These are phyloP conservation scores for Xylaria longipes DNA, from an alignment of 495 filamentous ascomycete species.

Conservation along the genomic window DNA sequence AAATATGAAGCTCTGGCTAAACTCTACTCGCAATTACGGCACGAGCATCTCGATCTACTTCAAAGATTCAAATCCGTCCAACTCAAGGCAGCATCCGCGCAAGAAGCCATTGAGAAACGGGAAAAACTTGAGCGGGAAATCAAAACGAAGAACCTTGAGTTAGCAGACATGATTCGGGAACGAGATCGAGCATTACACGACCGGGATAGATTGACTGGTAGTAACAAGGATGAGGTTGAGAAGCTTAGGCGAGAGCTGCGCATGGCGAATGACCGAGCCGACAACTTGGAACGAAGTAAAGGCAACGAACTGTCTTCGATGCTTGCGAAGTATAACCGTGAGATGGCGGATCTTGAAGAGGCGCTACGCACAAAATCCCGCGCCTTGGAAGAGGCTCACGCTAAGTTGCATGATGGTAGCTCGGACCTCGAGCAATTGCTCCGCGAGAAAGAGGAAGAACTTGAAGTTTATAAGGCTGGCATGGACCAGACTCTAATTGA, in stretches of 20 bases:
- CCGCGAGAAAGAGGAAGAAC: constrained; percentile 93
- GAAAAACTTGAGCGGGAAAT: constrained; percentile 96
- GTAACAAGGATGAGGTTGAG: constrained; percentile 91
- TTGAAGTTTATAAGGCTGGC: constrained; percentile 94
- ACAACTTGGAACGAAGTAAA: constrained; percentile 90
- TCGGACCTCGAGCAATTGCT: constrained; percentile 84
- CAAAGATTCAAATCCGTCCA: constrained; percentile 96
- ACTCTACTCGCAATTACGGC: constrained; percentile 92
- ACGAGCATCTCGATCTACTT: constrained; percentile 92
- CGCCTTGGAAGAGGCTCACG: constrained; percentile 81
- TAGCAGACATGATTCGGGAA: constrained; percentile 98
- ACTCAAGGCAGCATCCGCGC: constrained; percentile 92
- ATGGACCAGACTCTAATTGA: constrained; percentile 95
- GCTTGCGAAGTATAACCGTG: constrained; percentile 93
- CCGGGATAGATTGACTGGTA: constrained; percentile 80
- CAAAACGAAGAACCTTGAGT: constrained; percentile 97
- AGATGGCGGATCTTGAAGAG: constrained; percentile 96
- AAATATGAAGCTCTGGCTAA: constrained; percentile 98
- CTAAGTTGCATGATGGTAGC: constrained; percentile 77
- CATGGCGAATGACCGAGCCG: constrained; percentile 88
- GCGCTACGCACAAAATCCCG: constrained; percentile 87
- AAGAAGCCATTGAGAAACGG: constrained; percentile 92
- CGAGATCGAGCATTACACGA: constrained; percentile 94
- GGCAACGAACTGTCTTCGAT: constrained; percentile 92
- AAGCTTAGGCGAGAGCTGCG: constrained; percentile 96